Conservation (phyloP, 2,329 filamentous ascomycete genomes). For the Colletotrichum higginsianum region DNA sequence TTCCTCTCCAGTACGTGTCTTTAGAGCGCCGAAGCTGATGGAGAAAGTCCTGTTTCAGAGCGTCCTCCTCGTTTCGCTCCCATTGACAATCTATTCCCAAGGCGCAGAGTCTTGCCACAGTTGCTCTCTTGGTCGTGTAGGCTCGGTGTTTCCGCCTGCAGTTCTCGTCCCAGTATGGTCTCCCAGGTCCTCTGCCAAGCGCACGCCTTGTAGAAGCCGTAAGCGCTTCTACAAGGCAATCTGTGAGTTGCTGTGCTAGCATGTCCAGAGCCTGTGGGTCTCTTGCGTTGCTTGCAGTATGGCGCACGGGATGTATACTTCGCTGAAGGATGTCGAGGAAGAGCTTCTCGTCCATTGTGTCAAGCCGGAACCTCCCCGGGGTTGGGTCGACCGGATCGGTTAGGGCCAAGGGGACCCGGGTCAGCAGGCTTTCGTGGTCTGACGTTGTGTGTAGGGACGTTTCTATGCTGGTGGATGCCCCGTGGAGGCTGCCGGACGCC, state of each 20-base stretch:
- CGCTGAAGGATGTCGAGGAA: not conserved
- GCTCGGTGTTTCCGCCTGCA: not conserved
- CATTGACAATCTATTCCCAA: not conserved
- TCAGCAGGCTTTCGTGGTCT: slow-evolving; percentile 11
- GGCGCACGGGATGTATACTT: not conserved
- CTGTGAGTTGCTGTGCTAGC: not conserved
- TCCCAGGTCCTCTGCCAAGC: not conserved
- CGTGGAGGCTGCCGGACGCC: slow-evolving; percentile 4
- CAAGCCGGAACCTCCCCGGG: slow-evolving; percentile 2
- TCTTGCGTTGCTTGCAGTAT: not conserved
- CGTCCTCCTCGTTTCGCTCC: not conserved
- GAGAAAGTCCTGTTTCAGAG: not conserved
- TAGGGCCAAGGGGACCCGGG: slow-evolving; percentile 16
- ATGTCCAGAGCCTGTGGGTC: not conserved
- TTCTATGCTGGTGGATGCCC: slow-evolving; percentile 12
- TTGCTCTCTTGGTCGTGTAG: not conserved
- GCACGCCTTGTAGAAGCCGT: slow-evolving; percentile 1
- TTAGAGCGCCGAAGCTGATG: not conserved
- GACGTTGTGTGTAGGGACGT: slow-evolving; percentile 4
- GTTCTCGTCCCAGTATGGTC: not conserved
- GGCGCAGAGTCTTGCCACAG: not conserved
- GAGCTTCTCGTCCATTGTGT: slow-evolving; percentile 3
- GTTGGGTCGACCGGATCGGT: not conserved
- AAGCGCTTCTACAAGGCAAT: slow-evolving; percentile 2
- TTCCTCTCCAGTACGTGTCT: not conserved